Conservation (phyloP, 177 flowering plant species). For the Vitis hybrid region DNA sequence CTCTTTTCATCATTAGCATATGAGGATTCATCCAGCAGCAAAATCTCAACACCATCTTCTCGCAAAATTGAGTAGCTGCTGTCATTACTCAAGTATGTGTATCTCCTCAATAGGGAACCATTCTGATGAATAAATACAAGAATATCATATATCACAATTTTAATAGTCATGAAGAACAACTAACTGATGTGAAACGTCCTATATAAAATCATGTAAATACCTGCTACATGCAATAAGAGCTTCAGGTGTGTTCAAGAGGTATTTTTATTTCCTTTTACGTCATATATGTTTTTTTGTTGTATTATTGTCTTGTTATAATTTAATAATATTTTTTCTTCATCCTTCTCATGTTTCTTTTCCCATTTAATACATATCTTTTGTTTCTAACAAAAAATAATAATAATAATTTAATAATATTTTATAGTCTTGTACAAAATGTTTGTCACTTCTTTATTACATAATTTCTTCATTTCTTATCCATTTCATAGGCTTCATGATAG, state of each 20-base stretch:
- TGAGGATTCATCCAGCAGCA: constrained; percentile 37
- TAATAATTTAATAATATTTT: neutral
- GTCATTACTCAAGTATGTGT: constrained; percentile 74
- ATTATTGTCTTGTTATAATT: neutral
- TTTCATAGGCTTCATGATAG: neutral
- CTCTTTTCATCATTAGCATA: constrained; percentile 34
- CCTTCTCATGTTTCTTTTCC: too few relatives aligned
- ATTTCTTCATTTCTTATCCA: neutral
- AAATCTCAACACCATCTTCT: constrained; percentile 86
- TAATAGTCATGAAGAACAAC: neutral
- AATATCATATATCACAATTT: neutral
- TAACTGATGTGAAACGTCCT: neutral
- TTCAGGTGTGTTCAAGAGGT: neutral
- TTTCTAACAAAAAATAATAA: too few relatives aligned
- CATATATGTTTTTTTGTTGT: neutral
- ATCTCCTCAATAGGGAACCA: constrained; percentile 78
- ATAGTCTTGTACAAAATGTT: neutral
- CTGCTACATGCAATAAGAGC: neutral
- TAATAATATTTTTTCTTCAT: neutral
- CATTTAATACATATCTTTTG: too few relatives aligned
- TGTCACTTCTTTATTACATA: neutral
- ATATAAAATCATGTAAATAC: neutral
- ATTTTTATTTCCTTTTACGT: too few relatives aligned
- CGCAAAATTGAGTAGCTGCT: constrained; percentile 76
- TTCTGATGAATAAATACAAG: constrained; percentile 49